Evolutionary conservation across 164 flowering plant species (phyloP), one percentile per base, ranked within the genome.

Genomic region (Saururus chinensis): DNA sequence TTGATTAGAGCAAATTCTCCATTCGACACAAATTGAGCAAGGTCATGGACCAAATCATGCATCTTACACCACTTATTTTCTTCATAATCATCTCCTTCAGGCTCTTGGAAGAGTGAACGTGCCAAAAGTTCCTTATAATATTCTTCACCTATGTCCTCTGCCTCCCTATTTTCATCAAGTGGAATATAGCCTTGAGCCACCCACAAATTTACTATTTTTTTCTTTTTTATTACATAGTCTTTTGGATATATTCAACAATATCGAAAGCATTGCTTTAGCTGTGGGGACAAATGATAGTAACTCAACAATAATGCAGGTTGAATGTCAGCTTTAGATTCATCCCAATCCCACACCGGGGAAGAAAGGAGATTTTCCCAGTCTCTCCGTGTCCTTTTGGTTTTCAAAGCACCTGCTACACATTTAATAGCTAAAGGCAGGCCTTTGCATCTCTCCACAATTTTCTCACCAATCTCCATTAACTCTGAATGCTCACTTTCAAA

Each of bases 1-100:
- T 25, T 35, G 6, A 56, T 23, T 17, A 22, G 25, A 19, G 41
- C 17, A 64, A 9, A 42, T 10, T 24, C 45, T 9, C 26, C 54
- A 1, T 21, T 17, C 12, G 60, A 17, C 23, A 56, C 21, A 11
- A 19, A 26, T 19, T 45, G 25, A 19, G 53, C 60, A 9, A 64
- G 60, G 25, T 64, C 45, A 19, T 56, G 54, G 19, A 48, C 51
- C 6, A 64, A 23, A 17, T 45, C 60, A 24, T 64, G 66, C 60
- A 64, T 64, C 40, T 45, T 64, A 53, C 45, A 30, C 41, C 23
- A 4, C 26, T 62, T 25, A 17, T 21, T 1, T 14, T 4, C 1
- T 13, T 19, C 25, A 4, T 8, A 54, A 1, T 63, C 59, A 11
- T 40, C 42, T 11, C 42, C 6, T 40, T 40, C 42, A 6, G 42